Evolutionary conservation across 805 yeast species (phyloP), one percentile per base, ranked within the genome.

Genomic region (Yarrowia osloensis): DNA sequence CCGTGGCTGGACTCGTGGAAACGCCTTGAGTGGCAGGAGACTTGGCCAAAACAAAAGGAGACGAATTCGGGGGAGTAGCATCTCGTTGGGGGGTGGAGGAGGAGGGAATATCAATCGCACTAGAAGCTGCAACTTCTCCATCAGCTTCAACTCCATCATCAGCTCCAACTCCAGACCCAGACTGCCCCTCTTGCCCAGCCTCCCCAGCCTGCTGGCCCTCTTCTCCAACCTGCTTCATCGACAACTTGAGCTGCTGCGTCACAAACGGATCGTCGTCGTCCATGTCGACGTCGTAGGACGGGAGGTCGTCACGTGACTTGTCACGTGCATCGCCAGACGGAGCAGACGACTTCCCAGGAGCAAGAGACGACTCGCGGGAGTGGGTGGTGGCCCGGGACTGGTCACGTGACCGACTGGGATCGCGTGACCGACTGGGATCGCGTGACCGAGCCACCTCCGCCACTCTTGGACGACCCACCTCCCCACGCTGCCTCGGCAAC

Each of bases 191-290:
- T n/a, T n/a, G n/a, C 3, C 2, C 31, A 8, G 7, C 7, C 31
- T 5, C 31, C 3, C 11, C 31, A 2, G 13, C 37, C 37, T 12
- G 17, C 37, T 7, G 17, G 2, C 1, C 19, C 19, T 15, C 19
- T 8, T 6, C 24, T 15, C 21, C 47, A 12, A 6, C 17, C 33
- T 46, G 31, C 21, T 17, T 24, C 31, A 26, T 3, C 4, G 50
- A 46, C 50, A 46, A 9, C 50, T 46, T 46, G 22, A 46, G 9
- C 21, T 46, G 50, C 33, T 46, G 50, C 6, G 50, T 46, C 15
- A 52, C 59, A 33, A 26, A 52, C 39, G 59, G 59, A 50, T 50
- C 59, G 29, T 52, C 42, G 13, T 54, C 62, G 24, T 50, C 57
- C 57, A 50, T 33, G 3, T 50, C 57, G 1, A 50, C 40, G 15